Evolutionary conservation across 1,284 basidiomycete genomes (phyloP), one percentile per base, ranked within the genome.

Genomic region (Moesziomyces sp.): DNA sequence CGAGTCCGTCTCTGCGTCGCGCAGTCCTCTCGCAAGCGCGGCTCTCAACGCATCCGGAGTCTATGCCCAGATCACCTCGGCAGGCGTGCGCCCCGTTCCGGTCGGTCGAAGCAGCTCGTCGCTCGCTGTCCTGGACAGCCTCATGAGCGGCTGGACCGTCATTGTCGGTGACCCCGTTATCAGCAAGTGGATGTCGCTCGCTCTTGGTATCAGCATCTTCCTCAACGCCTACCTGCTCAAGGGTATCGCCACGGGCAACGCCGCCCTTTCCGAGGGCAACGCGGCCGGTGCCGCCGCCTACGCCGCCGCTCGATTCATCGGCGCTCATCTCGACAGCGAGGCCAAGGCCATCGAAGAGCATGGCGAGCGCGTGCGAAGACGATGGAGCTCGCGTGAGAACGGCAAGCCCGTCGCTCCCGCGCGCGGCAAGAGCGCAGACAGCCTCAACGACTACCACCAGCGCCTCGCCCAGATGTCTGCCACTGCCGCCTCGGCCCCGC

Each of bases 181-280:
- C 76, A 91, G 90, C 81, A 99, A 99, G 87, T 97, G 93, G 93
- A 96, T 99, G 92, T 97, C 57, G 87, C 57, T 94, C 55, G 88
- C 92, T 18, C 89, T 99, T 35, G 91, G 90, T 3, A 89, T 96
- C 74, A 93, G 91, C 71, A 91, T 99, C 71, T 89, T 91, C 68
- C 87, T 99, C 71, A 99, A 99, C 79, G 94, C 94, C 1, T 97
- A 94, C 84, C 87, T 99, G 35, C 88, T 99, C 69, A 96, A 94
- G 85, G 88, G 88, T 18, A 88, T 89, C 66, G 88, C 88, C 0
- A 86, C 78, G 28, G 81, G 83, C 28, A 80, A 83, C 23, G 80
- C 80, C 28, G 81, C 80, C 18, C 61, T 83, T 11, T 77, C 77
- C 16, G 77, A 83, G 42, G 81, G 81, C 30, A 83, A 83, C 24